These are phyloP conservation scores for Diplodia seriata DNA, from an alignment of 2,329 filamentous ascomycete species.

Conservation along the genomic window DNA sequence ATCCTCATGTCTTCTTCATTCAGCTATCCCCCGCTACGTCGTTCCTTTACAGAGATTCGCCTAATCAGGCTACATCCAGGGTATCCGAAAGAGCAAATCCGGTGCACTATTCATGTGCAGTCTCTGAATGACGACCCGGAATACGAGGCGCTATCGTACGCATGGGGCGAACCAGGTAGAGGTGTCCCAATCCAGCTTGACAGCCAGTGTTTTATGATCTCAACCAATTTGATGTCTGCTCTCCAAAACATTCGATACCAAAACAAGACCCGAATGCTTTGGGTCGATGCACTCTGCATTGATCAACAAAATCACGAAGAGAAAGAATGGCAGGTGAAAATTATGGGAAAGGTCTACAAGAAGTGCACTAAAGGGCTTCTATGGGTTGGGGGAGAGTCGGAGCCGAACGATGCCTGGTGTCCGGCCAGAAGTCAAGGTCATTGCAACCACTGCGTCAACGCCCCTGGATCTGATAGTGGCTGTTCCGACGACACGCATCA, in stretches of 20 bases:
- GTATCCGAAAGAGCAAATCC: not conserved
- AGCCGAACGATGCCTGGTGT: not conserved
- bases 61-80: not conserved
- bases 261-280: not conserved
- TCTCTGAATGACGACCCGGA: not conserved
- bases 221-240: not conserved
- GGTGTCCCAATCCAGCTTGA: not conserved
- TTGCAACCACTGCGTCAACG: not conserved
- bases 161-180: not conserved
- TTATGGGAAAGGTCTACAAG: not conserved
- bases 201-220: not conserved
- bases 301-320: not conserved
- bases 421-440: not conserved
- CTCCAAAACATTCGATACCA: not conserved
- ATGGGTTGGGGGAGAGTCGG: slow-evolving; percentile 3
- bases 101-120: not conserved
- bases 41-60: not conserved
- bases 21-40: not conserved
- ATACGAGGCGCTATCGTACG: slow-evolving; percentile 7
- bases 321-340: not conserved
- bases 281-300: slow-evolving; percentile 5
- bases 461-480: not conserved
- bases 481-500: not conserved
- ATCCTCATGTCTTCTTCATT: not conserved
- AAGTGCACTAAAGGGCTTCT: not conserved